Conservation (phyloP, 2,329 filamentous ascomycete species). For the Diaporthe ampelina region DNA sequence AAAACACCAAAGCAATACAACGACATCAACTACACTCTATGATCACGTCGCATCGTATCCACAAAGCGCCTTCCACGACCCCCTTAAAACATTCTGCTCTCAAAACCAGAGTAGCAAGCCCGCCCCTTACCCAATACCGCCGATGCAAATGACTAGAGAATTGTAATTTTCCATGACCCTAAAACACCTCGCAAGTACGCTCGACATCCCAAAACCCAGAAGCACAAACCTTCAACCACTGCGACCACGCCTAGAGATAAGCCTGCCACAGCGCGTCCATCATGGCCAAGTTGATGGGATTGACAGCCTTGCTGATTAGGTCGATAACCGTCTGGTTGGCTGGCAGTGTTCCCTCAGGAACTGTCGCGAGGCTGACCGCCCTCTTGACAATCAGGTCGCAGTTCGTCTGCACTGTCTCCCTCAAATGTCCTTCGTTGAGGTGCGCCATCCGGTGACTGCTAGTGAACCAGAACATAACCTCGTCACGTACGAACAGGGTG, state of each 20-base stretch:
- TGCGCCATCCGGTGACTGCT: slow-evolving; percentile 75
- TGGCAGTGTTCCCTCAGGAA: slow-evolving; percentile 83
- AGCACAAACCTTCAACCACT: neutral
- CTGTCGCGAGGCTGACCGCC: slow-evolving; percentile 85
- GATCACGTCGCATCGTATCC: neutral
- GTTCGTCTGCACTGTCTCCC: slow-evolving; percentile 77
- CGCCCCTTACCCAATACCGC: neutral
- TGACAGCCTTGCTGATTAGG: slow-evolving; percentile 90
- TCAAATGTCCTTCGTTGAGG: slow-evolving; percentile 74
- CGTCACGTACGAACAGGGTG: slow-evolving; percentile 94
- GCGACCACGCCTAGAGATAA: slow-evolving; percentile 73
- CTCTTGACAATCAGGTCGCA: slow-evolving; percentile 93
- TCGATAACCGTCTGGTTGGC: slow-evolving; percentile 98
- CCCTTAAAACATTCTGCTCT: neutral
- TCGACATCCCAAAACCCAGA: slow-evolving; percentile 3
- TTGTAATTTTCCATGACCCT: slow-evolving; percentile 3
- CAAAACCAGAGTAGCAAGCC: neutral
- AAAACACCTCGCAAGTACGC: slow-evolving; percentile 11
- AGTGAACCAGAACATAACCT: slow-evolving; percentile 98
- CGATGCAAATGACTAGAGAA: neutral
- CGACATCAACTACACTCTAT: neutral
- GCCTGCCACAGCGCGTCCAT: slow-evolving; percentile 98
- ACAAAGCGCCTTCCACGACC: slow-evolving; percentile 7
- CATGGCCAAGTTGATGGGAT: slow-evolving; percentile 88
- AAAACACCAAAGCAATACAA: slow-evolving; percentile 19